A percentile compares a stretch with the other conserved stretches of the same genome.
Conservation (phyloP, 2,329 filamentous ascomycete genomes). For the Cadophora luteo-olivacea region DNA sequence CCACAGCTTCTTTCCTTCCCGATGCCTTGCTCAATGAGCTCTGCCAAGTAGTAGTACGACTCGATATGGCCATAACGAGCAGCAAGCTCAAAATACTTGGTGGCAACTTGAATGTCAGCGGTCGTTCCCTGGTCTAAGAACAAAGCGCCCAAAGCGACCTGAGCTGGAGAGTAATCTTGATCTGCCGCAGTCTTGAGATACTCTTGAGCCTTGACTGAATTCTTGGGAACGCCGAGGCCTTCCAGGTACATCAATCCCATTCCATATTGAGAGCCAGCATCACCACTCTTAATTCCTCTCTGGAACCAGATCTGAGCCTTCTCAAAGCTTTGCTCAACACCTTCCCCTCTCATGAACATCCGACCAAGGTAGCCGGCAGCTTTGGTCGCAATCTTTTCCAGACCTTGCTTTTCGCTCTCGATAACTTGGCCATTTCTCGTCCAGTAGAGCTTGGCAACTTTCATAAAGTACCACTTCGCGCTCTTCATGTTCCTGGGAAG, state of each 20-base stretch:
- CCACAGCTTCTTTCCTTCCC: conserved; percentile 71
- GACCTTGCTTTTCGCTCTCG: conserved; percentile 58
- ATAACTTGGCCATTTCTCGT: conserved; percentile 66
- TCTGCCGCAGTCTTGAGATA: conserved; percentile 72
- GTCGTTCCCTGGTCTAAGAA: conserved; percentile 70
- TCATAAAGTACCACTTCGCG: conserved; percentile 72
- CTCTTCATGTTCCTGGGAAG: conserved; percentile 65
- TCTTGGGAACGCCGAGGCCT: conserved; percentile 67
- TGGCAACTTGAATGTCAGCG: conserved; percentile 55
- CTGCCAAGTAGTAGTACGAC: conserved; percentile 75
- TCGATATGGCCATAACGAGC: conserved; percentile 73
- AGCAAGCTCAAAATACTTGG: conserved; percentile 73
- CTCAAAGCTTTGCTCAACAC: conserved; percentile 68
- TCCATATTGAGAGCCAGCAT: conserved; percentile 72
- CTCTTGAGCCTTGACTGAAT: conserved; percentile 66
- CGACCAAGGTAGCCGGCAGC: conserved; percentile 74
- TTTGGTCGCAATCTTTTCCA: conserved; percentile 71
- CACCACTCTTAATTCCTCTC: conserved; percentile 67
- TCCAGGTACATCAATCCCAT: conserved; percentile 74
- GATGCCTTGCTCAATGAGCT: conserved; percentile 69
- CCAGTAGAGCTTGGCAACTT: conserved; percentile 73
- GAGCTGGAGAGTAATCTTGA: conserved; percentile 69
- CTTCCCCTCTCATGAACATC: conserved; percentile 76
- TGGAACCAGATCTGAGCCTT: conserved; percentile 73
- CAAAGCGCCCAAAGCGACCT: conserved; percentile 70